A percentile compares a stretch with the other conserved stretches of the same genome.
phyloP scores from a whole-genome alignment of 768 basidiomycete species.

The Mycena albidolilacea region DNA sequence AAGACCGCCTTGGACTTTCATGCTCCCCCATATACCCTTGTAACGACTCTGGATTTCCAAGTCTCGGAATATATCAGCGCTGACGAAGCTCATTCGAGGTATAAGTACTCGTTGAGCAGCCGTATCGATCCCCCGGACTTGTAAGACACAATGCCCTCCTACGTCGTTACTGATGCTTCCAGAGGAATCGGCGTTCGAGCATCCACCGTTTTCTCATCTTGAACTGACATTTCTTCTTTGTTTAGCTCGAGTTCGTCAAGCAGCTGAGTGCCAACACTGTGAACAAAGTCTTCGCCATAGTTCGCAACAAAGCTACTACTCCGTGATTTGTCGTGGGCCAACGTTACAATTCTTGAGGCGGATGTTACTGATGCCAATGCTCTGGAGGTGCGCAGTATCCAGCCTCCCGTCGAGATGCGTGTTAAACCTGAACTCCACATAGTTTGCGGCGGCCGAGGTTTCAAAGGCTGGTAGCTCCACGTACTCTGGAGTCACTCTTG shows the following conservation, averaged over 20 bases:
- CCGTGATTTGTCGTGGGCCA: background rate
- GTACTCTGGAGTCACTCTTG: background rate
- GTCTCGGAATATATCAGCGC: too few species aligned
- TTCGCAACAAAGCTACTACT: slow-evolving; percentile 5
- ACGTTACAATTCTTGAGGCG: too few species aligned
- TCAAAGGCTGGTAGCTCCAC: background rate
- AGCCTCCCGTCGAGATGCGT: background rate
- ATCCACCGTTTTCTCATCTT: background rate
- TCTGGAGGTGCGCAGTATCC: background rate
- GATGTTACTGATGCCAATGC: background rate
- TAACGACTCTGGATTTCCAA: background rate
- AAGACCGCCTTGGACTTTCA: background rate
- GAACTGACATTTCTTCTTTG: background rate
- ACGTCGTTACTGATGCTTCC: background rate
- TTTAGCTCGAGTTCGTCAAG: background rate
- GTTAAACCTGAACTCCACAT: background rate
- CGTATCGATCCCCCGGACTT: background rate
- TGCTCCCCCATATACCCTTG: background rate
- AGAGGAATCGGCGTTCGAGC: background rate
- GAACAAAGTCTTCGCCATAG: slow-evolving; percentile 1
- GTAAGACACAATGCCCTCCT: background rate
- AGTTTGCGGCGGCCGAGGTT: slow-evolving; percentile 11
- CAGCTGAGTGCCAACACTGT: background rate
- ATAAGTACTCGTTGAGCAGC: too few species aligned
- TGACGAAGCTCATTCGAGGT: too few species aligned